phyloP scores from a whole-genome alignment of 2,329 filamentous ascomycete species.

The Macrophomina phaseolina region DNA sequence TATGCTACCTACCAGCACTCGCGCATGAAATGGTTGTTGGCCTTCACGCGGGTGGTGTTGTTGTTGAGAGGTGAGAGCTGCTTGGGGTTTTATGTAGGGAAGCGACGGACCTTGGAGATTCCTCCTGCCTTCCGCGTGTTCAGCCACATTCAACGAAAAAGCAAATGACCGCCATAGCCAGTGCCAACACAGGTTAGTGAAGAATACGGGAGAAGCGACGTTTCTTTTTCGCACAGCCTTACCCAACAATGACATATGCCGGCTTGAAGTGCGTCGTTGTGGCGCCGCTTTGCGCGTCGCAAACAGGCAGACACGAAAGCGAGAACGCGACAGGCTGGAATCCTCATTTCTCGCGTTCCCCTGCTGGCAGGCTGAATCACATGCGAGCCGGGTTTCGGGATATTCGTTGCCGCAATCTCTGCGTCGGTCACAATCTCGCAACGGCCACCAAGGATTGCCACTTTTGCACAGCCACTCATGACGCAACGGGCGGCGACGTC shows the following conservation, averaged over 20 bases:
- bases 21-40: too few species aligned
- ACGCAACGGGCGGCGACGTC: slow-evolving; percentile 16
- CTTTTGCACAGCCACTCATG: slow-evolving; percentile 18
- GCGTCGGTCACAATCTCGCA: not conserved
- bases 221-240: not conserved
- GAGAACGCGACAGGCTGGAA: slow-evolving; percentile 10
- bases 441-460: not conserved
- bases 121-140: not conserved
- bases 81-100: not conserved
- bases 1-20: too few species aligned
- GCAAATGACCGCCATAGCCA: not conserved
- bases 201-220: not conserved
- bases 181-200: not conserved
- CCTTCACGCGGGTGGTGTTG: too few species aligned
- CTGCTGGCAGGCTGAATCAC: not conserved
- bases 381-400: not conserved
- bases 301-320: slow-evolving; percentile 18
- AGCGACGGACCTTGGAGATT: not conserved
- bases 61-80: too few species aligned
- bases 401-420: slow-evolving; percentile 10
- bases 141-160: slow-evolving; percentile 19
- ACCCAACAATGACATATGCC: not conserved
- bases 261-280: not conserved
- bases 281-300: slow-evolving; percentile 10
- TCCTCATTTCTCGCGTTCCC: slow-evolving; percentile 1